These are phyloP conservation scores for Paramecium caudatum DNA, from an alignment of 73 alveolate species.

Conservation along the genomic window DNA sequence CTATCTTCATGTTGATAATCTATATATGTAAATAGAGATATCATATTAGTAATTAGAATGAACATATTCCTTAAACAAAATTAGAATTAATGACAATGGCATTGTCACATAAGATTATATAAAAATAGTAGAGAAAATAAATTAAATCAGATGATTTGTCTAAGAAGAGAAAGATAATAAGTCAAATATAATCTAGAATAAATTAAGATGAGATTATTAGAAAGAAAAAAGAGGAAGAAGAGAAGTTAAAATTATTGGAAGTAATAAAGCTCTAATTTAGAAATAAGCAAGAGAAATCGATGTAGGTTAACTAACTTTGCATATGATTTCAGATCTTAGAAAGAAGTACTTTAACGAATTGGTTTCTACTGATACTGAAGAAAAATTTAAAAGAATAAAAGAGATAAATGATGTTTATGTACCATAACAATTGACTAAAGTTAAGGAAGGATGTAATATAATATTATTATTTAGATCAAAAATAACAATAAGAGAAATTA, in stretches of 20 bases:
- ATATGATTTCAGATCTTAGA: slow-evolving; percentile 50
- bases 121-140: slow-evolving; percentile 13
- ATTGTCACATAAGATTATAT: background rate
- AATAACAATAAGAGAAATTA: slow-evolving; percentile 26
- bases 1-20: slow-evolving; percentile 46
- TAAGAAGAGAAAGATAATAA: slow-evolving; percentile 28
- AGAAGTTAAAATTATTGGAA: background rate
- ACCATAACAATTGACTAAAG: slow-evolving; percentile 15
- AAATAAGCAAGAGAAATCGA: slow-evolving; percentile 25
- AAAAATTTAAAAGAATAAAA: slow-evolving; percentile 33
- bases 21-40: background rate
- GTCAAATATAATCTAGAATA: background rate
- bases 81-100: slow-evolving; percentile 29
- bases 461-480: slow-evolving; percentile 3
- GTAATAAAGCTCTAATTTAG: background rate
- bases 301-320: slow-evolving; percentile 24
- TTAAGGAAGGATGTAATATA: slow-evolving; percentile 25
- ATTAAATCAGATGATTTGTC: slow-evolving; percentile 32
- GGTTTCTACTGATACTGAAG: slow-evolving; percentile 9
- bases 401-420: slow-evolving; percentile 46
- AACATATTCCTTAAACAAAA: slow-evolving; percentile 55
- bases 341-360: slow-evolving; percentile 21
- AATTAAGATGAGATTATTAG: slow-evolving; percentile 4
- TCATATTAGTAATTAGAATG: slow-evolving; percentile 9
- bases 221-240: slow-evolving; percentile 30